Base-by-base conservation (phyloP, 306 rosid species). In the Quercus aquifolioides region DNA sequence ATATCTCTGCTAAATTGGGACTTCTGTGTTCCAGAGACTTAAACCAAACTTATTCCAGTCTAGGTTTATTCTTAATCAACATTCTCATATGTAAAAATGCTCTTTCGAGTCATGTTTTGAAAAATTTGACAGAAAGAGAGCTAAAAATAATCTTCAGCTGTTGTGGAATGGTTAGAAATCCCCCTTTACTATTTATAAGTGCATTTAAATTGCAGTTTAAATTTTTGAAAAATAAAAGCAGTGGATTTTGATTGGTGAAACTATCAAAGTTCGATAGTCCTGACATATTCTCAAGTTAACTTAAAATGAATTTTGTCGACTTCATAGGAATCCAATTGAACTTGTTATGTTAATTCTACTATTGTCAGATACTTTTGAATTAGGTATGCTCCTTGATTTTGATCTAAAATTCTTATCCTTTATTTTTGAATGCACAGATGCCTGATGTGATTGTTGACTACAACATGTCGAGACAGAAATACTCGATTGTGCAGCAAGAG, bases 381-480 rank as follows among this genome's bases (percentile, higher is more conserved):
- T 60, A 12, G 67, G 5, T 23, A 60, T 1, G 1, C 67, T 58
- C 20, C 74, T 41, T 74, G 83, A 68, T 58, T 46, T 70, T 68
- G 56, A 15, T 55, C 46, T 82, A 19, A 26, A 77, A 79, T 56
- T 71, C 52, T 64, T 20, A 81, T 79, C 8, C 80, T 41, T 70
- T 56, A 20, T 73, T 55, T 43, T 41, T 74, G 80, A 46, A 23
- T 73, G 38, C 76, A 81, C 91, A 91, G 99, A 90, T 95, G 92
- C 97, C 99, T 13, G 99, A 92, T 91, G 80, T 90, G 62, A 81
- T 95, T 79, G 94, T 92, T 79, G 98, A 95, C 76, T 95, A 92
- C 71, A 89, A 92, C 87, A 91, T 95, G 93, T 87, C 94, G 41
- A 89, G 80, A 56, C 87, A 83, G 79, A 83, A 81, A 76, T 90